Percentiles rank a stretch among this genome's conserved stretches.
These are phyloP conservation scores for Ustilaginoidea virens DNA, from an alignment of 2,329 filamentous ascomycete species.

Conservation along the genomic window DNA sequence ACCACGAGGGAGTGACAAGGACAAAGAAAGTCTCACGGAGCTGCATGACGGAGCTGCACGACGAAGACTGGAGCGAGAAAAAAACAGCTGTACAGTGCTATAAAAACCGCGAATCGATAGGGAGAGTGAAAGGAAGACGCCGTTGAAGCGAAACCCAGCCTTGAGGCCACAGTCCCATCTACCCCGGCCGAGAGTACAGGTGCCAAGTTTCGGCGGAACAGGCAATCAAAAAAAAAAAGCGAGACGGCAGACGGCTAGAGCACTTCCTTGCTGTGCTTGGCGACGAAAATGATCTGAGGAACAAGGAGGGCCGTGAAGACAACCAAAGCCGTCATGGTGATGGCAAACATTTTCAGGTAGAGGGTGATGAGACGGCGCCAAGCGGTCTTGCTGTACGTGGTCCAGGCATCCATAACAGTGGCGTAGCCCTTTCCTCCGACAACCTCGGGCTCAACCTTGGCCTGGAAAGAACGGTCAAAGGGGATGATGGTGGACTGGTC, in stretches of 20 bases:
- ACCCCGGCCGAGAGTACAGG: no score
- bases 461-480: slow-evolving; percentile 76
- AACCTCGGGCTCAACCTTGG: slow-evolving; percentile 58
- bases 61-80: no score
- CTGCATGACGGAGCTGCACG: no score
- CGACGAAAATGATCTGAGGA: slow-evolving; percentile 32
- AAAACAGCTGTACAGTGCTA: no score
- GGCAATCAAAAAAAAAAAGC: neutral
- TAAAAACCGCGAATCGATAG: no score
- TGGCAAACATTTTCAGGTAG: slow-evolving; percentile 53
- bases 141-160: no score
- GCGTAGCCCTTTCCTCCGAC: slow-evolving; percentile 59
- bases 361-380: slow-evolving; percentile 61
- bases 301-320: slow-evolving; percentile 31
- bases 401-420: slow-evolving; percentile 63
- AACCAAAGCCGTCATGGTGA: slow-evolving; percentile 32
- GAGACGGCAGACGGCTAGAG: neutral
- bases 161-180: no score
- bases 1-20: no score
- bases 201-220: no score
- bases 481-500: slow-evolving; percentile 73
- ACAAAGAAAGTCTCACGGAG: no score
- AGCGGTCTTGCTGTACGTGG: slow-evolving; percentile 56
- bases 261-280: slow-evolving; percentile 6
- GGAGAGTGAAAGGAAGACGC: no score